Percentiles rank a stretch among this genome's conserved stretches.
Evolutionary conservation across 2,329 filamentous ascomycete genomes (phyloP).

Genomic region (Lachnellula arida): DNA sequence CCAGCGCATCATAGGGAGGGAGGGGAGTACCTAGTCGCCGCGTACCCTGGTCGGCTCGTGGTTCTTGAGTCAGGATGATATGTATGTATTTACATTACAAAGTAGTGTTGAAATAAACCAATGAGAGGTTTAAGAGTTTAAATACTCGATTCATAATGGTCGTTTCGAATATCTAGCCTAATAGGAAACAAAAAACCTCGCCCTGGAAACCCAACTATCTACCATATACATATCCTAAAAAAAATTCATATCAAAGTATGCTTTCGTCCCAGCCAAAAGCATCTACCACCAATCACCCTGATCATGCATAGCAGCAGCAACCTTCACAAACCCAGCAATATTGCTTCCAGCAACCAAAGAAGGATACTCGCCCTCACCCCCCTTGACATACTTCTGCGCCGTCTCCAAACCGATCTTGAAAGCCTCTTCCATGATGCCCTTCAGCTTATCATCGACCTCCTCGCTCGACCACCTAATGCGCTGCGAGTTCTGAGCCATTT

Average conservation of each 20-base stretch:
- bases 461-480: slow-evolving; percentile 80
- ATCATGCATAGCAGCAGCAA: slow-evolving; percentile 88
- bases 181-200: background rate
- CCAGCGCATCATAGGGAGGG: background rate
- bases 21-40: too few species aligned
- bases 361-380: slow-evolving; percentile 77
- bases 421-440: slow-evolving; percentile 90
- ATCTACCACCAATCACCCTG: slow-evolving; percentile 83
- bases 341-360: slow-evolving; percentile 90
- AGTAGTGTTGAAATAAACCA: too few species aligned
- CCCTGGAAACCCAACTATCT: background rate
- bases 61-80: too few species aligned
- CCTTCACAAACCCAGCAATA: slow-evolving; percentile 97
- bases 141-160: background rate
- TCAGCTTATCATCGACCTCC: slow-evolving; percentile 88
- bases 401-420: slow-evolving; percentile 88
- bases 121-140: too few species aligned
- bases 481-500: slow-evolving; percentile 98
- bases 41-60: background rate
- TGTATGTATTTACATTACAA: too few species aligned
- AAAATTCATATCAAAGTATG: too few species aligned
- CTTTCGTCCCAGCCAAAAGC: background rate
- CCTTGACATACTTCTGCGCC: slow-evolving; percentile 79
- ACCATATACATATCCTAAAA: background rate
- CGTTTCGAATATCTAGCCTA: background rate